phyloP scores from a whole-genome alignment of 2,329 filamentous ascomycete species.

The Westerdykella aurantiaca region DNA sequence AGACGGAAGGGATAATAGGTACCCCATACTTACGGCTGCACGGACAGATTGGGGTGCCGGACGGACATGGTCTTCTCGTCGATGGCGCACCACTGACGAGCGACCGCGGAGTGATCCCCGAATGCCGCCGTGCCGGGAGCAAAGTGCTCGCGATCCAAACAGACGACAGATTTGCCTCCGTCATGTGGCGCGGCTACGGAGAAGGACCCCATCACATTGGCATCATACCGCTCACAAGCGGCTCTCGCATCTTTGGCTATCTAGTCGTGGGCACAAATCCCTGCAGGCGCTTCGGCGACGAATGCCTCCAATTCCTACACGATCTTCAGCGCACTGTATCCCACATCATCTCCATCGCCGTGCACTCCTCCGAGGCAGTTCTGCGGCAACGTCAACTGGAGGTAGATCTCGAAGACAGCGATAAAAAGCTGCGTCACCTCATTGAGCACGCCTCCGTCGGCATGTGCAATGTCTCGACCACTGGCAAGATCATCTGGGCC shows the following conservation, averaged over 20 bases:
- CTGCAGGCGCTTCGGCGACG: slow-evolving; percentile 26
- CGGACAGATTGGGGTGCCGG: slow-evolving; percentile 25
- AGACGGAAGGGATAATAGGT: slow-evolving; percentile 9
- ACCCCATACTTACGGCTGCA: slow-evolving; percentile 15
- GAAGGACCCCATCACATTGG: slow-evolving; percentile 20
- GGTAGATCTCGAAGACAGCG: slow-evolving; percentile 30
- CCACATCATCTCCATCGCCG: slow-evolving; percentile 21
- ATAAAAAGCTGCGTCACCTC: slow-evolving; percentile 31
- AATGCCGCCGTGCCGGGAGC: slow-evolving; percentile 22
- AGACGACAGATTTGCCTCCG: slow-evolving; percentile 26
- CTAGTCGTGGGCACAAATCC: slow-evolving; percentile 35
- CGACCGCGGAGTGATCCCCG: slow-evolving; percentile 22
- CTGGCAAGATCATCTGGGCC: slow-evolving; percentile 30
- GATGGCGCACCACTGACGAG: slow-evolving; percentile 18
- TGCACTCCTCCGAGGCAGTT: slow-evolving; percentile 15
- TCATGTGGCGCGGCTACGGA: slow-evolving; percentile 26
- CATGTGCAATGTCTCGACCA: slow-evolving; percentile 27
- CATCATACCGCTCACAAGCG: slow-evolving; percentile 23
- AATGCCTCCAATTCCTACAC: slow-evolving; percentile 28
- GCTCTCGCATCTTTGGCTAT: slow-evolving; percentile 21
- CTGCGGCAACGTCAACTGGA: slow-evolving; percentile 28
- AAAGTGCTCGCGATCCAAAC: slow-evolving; percentile 18
- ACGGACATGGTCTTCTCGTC: slow-evolving; percentile 22
- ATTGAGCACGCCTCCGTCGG: slow-evolving; percentile 33
- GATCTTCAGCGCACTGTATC: slow-evolving; percentile 30